Evolutionary conservation across 345 rosid species (phyloP), one percentile per base, ranked within the genome.

Genomic region (Camelina hispida): DNA sequence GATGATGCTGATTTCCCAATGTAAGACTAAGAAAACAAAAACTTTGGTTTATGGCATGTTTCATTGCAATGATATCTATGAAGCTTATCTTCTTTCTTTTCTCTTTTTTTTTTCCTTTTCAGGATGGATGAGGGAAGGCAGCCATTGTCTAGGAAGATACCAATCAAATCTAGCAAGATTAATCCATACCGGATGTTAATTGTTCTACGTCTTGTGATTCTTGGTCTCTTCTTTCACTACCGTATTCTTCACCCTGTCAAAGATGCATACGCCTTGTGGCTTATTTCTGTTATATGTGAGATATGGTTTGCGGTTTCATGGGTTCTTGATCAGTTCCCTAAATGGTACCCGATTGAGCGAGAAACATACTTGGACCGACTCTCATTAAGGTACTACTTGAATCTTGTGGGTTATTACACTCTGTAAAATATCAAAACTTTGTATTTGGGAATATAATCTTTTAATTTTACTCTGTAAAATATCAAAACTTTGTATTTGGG

Each of bases 41-140:
- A 12, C 4, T 47, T 15, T 67, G 28, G 28, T 18, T 68, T 32
- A 22, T 71, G 9, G 65, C 12, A 38, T 61, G 25, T 67, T 67
- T 23, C 18, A 18, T 17, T 52, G 14, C n/a, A 47, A 40, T 72
- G 53, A 63, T 80, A 51, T 16, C 66, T 16, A 72, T 42, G 50
- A 62, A 14, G 54, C 38, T 67, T 10, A 38, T 38, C 14, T 38
- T 38, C 57, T 48, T 56, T 51, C 4, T 25, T 25, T 25, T 2
- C 0, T 28, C 5, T 28, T 28, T 28, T 28, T 25, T 62, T 58
- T 23, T 70, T 34, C 23, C 5, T 1, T 1, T 20, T 63, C 87
- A 96, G 99, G 98, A 96, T 96, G 99, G 99, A 96, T 72, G 99
- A 96, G 85, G 99, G 97, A 73, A 87, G 99, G 81, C 98, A 96